These are phyloP conservation scores for Myxozyma geophila DNA, from an alignment of 805 yeast species.

Conservation along the genomic window DNA sequence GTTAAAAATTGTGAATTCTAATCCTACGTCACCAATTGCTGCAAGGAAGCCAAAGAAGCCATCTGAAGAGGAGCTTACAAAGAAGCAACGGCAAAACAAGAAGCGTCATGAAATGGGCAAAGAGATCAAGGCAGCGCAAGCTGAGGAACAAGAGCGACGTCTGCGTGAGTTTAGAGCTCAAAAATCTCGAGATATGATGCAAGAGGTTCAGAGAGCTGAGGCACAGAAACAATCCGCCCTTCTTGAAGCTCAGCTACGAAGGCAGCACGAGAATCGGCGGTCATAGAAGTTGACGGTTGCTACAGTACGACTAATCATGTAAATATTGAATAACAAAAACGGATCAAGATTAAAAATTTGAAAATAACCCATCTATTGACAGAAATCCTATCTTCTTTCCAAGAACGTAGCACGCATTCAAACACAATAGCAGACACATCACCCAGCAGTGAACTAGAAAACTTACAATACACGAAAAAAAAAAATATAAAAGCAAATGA, in stretches of 20 bases:
- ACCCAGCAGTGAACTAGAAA: not conserved
- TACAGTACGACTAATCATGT: not conserved
- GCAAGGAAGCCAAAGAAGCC: not conserved
- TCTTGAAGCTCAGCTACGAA: constrained; percentile 5
- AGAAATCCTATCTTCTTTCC: not conserved
- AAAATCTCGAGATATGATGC: constrained; percentile 5
- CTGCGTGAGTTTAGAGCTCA: constrained; percentile 17
- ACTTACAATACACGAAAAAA: not conserved
- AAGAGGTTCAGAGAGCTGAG: constrained; percentile 3
- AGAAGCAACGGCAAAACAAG: constrained; percentile 28
- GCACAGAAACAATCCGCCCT: constrained; percentile 7
- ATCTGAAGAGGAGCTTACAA: constrained; percentile 15
- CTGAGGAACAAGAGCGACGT: constrained; percentile 20
- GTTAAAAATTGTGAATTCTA: constrained; percentile 16
- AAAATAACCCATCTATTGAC: not conserved
- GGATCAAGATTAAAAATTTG: not conserved
- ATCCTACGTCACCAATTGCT: not conserved
- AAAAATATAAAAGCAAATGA: not conserved
- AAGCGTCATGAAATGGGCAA: constrained; percentile 14
- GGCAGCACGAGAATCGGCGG: constrained; percentile 1
- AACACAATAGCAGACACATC: not conserved
- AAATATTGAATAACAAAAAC: not conserved
- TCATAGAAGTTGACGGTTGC: not conserved
- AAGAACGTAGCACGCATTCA: not conserved
- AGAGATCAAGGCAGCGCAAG: constrained; percentile 13